Evolutionary conservation across 2,329 filamentous ascomycete species (phyloP).

Genomic region (Fusarium hainanense): DNA sequence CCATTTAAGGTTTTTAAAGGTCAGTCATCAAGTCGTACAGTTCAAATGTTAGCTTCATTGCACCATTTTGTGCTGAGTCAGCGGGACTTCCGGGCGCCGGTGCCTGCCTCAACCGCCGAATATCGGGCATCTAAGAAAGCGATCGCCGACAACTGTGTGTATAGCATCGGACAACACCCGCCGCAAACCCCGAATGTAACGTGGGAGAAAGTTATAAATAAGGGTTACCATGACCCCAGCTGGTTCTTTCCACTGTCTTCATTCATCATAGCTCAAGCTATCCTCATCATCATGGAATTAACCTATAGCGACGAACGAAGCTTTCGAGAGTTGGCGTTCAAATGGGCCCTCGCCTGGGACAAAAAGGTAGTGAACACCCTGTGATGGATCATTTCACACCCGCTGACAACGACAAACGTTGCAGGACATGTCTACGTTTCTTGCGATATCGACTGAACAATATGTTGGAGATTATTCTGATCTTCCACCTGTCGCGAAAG

Average conservation of each 20-base stretch:
- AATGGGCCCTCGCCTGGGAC: not conserved
- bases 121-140: too few species aligned
- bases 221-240: fast-evolving
- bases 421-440: not conserved
- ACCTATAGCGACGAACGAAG: not conserved
- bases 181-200: too few species aligned
- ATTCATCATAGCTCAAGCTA: not conserved
- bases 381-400: not conserved
- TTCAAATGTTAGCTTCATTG: too few species aligned
- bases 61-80: too few species aligned
- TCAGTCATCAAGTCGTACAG: too few species aligned
- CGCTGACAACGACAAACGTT: not conserved
- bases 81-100: too few species aligned
- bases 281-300: not conserved
- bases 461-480: not conserved
- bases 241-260: not conserved
- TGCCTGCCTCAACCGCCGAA: too few species aligned
- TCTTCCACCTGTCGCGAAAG: not conserved
- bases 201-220: too few species aligned
- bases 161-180: not conserved
- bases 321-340: not conserved
- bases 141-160: too few species aligned
- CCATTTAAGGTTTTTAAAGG: too few species aligned
- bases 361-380: not conserved
- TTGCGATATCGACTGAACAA: not conserved